A percentile compares a stretch with the other conserved stretches of the same genome.
phyloP scores from a whole-genome alignment of 768 basidiomycete species.

The Boletales sp. region DNA sequence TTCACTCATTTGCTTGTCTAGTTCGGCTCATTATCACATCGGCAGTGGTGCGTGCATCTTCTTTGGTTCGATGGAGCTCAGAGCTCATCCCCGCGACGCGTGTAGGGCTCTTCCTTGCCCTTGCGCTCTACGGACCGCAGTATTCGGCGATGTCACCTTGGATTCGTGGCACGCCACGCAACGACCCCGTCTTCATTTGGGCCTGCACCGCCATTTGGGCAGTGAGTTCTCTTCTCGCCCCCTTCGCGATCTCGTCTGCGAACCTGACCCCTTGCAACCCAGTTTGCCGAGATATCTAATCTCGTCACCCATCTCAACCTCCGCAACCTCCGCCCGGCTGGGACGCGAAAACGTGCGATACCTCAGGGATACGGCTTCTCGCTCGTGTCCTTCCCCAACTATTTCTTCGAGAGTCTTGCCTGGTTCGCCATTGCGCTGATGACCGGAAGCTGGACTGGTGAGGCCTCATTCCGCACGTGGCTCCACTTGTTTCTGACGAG shows the following conservation, averaged over 20 bases:
- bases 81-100: conserved; percentile 1
- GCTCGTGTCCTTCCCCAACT: conserved; percentile 87
- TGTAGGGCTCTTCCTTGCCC: conserved; percentile 69
- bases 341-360: conserved; percentile 75
- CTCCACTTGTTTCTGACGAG: not conserved
- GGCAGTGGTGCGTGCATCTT: conserved; percentile 48
- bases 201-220: conserved; percentile 66
- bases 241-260: not conserved
- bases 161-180: conserved; percentile 57
- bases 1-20: conserved; percentile 30
- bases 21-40: conserved; percentile 87
- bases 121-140: conserved; percentile 76
- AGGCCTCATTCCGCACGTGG: conserved; percentile 24
- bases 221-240: conserved; percentile 45
- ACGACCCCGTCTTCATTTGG: conserved; percentile 65
- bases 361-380: conserved; percentile 93
- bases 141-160: conserved; percentile 66
- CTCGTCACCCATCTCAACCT: conserved; percentile 77
- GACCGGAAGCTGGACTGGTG: conserved; percentile 75
- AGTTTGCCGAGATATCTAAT: conserved; percentile 89
- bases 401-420: conserved; percentile 82
- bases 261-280: not conserved
- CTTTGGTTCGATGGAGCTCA: not conserved
- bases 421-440: conserved; percentile 73
- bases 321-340: conserved; percentile 77